Percentiles rank a stretch among this genome's conserved stretches.
Evolutionary conservation across 2,329 filamentous ascomycete species (phyloP).

Genomic region (Aspergillus puulaauensis): DNA sequence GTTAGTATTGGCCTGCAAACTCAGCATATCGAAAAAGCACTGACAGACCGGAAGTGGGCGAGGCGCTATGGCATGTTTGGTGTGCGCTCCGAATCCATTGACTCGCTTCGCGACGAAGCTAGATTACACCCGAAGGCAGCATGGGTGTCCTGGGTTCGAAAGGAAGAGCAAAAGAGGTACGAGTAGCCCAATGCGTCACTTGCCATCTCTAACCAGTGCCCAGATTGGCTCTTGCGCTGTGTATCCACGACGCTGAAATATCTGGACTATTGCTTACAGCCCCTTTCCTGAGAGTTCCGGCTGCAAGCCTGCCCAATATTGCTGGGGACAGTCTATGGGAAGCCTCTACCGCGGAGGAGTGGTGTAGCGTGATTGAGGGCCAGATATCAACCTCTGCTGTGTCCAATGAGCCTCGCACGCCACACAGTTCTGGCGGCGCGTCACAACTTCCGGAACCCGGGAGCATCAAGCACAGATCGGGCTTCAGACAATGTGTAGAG

Average conservation of each 20-base stretch:
- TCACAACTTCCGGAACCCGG: too few relatives aligned
- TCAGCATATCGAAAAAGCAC: too few relatives aligned
- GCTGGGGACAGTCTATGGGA: slow-evolving; percentile 14
- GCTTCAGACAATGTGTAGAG: too few relatives aligned
- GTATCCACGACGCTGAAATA: slow-evolving; percentile 30
- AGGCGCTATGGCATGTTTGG: slow-evolving; percentile 6
- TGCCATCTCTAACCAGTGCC: background rate
- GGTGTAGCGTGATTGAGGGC: background rate
- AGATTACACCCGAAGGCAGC: slow-evolving; percentile 3
- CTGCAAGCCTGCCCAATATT: background rate
- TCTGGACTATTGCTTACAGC: slow-evolving; percentile 21
- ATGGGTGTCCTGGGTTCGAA: slow-evolving; percentile 25
- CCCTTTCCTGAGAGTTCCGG: slow-evolving; percentile 10
- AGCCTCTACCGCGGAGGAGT: slow-evolving; percentile 11
- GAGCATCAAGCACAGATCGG: too few relatives aligned
- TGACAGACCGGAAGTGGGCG: background rate
- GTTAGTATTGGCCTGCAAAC: slow-evolving; percentile 9
- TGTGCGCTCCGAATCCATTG: background rate
- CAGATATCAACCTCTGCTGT: background rate
- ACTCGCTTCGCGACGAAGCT: too few relatives aligned
- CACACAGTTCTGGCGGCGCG: too few relatives aligned
- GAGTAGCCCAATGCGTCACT: background rate
- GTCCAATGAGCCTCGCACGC: too few relatives aligned
- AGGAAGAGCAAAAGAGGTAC: slow-evolving; percentile 24
- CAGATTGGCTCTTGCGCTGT: slow-evolving; percentile 9